Base-by-base conservation (phyloP, 441 rosid genomes). In the Eruca vesicaria region DNA sequence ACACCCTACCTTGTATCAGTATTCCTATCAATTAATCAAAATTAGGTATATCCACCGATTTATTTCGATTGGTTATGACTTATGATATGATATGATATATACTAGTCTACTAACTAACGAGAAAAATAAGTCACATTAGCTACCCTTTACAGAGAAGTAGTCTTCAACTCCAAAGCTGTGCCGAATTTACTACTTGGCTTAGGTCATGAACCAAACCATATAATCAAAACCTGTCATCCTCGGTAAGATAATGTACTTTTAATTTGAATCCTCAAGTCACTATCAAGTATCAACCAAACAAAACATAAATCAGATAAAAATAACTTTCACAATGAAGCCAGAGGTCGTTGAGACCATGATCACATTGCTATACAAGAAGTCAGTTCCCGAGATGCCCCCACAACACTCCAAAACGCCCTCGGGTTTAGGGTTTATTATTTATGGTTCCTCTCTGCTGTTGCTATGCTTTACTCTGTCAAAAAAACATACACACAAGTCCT, bases 391-490 rank as follows among this genome's bases (percentile, higher is more conserved):
- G 55, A 48, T 15, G 21, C 52, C 15, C 48, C 41, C 20, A 16
- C 55, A 3, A 15, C 21, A 48, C 21, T 48, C 55, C 55, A 48
- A 48, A 48, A 48, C 9, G 55, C 55, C 16, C 55, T 48, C 31
- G 48, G 74, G 52, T 43, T 32, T 29, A 29, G 35, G 35, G 35
- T 32, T 32, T 29, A 31, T 43, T 55, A 69, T 69, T 64, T 36
- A 63, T 75, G 74, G 15, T 19, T 75, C 75, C 52, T 43, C 38
- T 76, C 65, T 32, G 36, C 9, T 76, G 71, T 62, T 60, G 55
- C 64, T 75, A 76, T 69, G 71, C 75, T 15, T n/a, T 43, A 43
- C 52, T 43, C 52, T 43, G 52, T 43, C 52, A 43, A 43, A 43
- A n/a, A 43, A 43, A 43, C 48, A 41, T 43, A 69, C 71, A 56